Evolutionary conservation across 2,329 filamentous ascomycete species (phyloP).

Genomic region (Paecilomyces fulvus): DNA sequence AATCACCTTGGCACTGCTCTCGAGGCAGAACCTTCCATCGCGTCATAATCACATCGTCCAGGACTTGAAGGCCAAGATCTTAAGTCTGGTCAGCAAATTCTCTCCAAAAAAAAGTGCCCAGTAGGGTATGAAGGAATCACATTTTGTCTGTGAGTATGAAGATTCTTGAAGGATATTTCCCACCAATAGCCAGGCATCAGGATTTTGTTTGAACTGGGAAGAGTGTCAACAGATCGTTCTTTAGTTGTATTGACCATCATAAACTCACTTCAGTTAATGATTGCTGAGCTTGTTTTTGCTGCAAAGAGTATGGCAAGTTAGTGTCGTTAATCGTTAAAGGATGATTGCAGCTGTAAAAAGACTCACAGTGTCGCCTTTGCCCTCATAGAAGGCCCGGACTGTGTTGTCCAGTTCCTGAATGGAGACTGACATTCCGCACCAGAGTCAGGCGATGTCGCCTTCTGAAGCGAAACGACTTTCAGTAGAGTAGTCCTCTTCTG

Average conservation of each 20-base stretch:
- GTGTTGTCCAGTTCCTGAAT: slow-evolving; percentile 95
- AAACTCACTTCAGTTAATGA: slow-evolving; percentile 76
- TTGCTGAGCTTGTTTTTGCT: slow-evolving; percentile 96
- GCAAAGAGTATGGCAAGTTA: slow-evolving; percentile 34
- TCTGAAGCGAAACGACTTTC: slow-evolving; percentile 12
- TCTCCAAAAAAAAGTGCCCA: slow-evolving; percentile 3
- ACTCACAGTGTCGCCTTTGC: slow-evolving; percentile 82
- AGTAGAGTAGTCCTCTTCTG: slow-evolving; percentile 8
- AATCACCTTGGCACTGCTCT: slow-evolving; percentile 82
- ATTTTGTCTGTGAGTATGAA: slow-evolving; percentile 93
- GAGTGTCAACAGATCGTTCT: slow-evolving; percentile 5
- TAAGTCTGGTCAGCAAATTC: slow-evolving; percentile 24
- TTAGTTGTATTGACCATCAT: background rate
- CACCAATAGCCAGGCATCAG: slow-evolving; percentile 94
- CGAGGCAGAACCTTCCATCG: slow-evolving; percentile 96
- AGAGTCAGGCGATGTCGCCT: slow-evolving; percentile 22
- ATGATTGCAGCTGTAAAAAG: background rate
- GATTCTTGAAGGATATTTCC: slow-evolving; percentile 94
- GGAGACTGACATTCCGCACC: slow-evolving; percentile 52
- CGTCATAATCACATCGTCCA: slow-evolving; percentile 97
- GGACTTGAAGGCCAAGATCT: slow-evolving; percentile 91
- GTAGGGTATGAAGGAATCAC: slow-evolving; percentile 44
- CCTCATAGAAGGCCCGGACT: slow-evolving; percentile 95
- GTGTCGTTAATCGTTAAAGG: background rate
- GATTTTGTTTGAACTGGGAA: slow-evolving; percentile 91